Base-by-base conservation (phyloP, 306 rosid genomes). In the Inga leiocalycina region DNA sequence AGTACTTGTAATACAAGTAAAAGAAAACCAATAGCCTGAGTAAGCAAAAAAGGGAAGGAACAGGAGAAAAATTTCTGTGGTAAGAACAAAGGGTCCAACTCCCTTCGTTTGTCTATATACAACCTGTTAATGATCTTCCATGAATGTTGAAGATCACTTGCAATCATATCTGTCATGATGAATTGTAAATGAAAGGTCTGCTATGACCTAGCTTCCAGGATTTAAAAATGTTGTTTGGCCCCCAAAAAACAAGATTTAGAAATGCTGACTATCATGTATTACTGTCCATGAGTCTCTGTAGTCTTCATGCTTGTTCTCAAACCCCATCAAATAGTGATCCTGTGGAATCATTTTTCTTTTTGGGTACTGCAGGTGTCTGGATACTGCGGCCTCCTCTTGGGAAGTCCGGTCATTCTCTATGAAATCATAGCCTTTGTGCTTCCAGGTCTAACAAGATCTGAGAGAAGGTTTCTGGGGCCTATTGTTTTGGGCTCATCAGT, bases 401-500 rank as follows among this genome's bases (percentile, higher is more conserved):
- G 97, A 87, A 96, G 98, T 86, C 99, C 99, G n/a, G 9, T 96
- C 84, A 89, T 96, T 81, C 91, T 96, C 20, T 96, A 96, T 20
- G 99, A 96, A 90, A 83, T 94, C 65, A 96, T 96, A 86, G 95
- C 95, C 67, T 96, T 93, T 85, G 87, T 96, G 82, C 91, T 96
- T 84, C 99, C 99, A 27, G 99, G 98, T 8, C 89, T 96, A 76
- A 96, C 99, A 5, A 93, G 30, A 87, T 48, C 87, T 11, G 99
- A 96, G 88, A 90, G 99, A 88, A 86, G 80, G 82, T 96, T 96
- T 92, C 90, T 96, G 54, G 98, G 89, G 49, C 99, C 99, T 27
- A 96, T 96, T 75, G 99, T 93, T 44, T 80, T 93, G 19, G 99
- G 99, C 71, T 96, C 99, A 8, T 96, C 99, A 1, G 88, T 96